These are phyloP conservation scores for Asclepias syriaca DNA, from an alignment of 257 asterid species.

Conservation along the genomic window DNA sequence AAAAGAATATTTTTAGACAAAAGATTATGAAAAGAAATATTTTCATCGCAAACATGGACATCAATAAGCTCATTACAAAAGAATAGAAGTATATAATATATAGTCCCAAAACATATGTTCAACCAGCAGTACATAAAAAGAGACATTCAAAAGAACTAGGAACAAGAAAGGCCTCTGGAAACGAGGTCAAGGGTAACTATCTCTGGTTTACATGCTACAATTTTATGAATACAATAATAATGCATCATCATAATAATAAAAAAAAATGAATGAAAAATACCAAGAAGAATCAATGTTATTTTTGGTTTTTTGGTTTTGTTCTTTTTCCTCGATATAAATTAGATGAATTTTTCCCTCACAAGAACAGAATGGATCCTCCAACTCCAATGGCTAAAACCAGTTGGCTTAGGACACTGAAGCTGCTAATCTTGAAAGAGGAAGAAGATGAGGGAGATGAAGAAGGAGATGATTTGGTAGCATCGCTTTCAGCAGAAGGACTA, in stretches of 20 bases:
- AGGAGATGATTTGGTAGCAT: conserved; percentile 25
- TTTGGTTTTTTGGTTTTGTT: neutral
- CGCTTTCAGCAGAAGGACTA: conserved; percentile 40
- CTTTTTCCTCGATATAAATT: neutral
- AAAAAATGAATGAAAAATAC: neutral
- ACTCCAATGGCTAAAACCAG: conserved; percentile 30
- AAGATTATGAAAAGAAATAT: too few relatives aligned
- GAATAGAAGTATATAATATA: neutral
- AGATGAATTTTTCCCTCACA: conserved; percentile 6
- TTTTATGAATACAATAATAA: neutral
- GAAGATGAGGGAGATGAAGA: conserved; percentile 39
- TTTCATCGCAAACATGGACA: too few relatives aligned
- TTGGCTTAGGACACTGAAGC: conserved; percentile 22
- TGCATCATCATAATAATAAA: neutral
- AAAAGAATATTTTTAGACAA: too few relatives aligned
- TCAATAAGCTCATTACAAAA: neutral
- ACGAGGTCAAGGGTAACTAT: neutral
- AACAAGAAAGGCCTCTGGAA: neutral
- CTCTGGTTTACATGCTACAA: neutral
- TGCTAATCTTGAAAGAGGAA: conserved; percentile 26
- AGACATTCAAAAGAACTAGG: neutral
- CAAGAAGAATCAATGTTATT: neutral
- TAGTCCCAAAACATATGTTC: neutral
- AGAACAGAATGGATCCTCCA: conserved; percentile 16
- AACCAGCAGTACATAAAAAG: neutral